These are phyloP conservation scores for Stephanodiscus triporus DNA, from an alignment of 108 stramenopile genomes.

Conservation along the genomic window DNA sequence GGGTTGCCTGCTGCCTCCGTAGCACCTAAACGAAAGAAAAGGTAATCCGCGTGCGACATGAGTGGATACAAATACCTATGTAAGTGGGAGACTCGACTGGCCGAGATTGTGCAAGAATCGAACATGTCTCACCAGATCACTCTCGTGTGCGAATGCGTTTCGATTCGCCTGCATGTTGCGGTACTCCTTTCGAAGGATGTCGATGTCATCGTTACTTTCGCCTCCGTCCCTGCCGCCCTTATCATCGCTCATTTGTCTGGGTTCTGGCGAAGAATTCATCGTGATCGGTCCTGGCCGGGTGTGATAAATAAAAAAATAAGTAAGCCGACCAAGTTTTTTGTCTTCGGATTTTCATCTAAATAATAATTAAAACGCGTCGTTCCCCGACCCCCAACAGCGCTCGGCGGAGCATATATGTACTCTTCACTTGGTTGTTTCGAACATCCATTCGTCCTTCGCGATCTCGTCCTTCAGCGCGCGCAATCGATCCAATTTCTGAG, in stretches of 20 bases:
- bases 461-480: conserved; percentile 60
- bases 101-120: background rate
- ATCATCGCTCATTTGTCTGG: background rate
- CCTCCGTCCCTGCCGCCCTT: conserved; percentile 16
- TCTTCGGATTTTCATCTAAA: no score
- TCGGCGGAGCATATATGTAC: no score
- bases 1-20: conserved; percentile 78
- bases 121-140: conserved; percentile 33
- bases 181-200: conserved; percentile 83
- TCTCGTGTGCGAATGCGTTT: conserved; percentile 82
- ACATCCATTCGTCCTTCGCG: conserved; percentile 66
- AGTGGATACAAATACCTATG: background rate
- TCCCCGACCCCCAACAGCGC: no score
- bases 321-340: no score
- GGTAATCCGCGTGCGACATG: background rate
- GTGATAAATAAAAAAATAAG: no score
- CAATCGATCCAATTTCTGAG: conserved; percentile 64
- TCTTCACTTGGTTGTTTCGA: conserved; percentile 10
- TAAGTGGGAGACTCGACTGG: background rate
- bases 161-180: conserved; percentile 89
- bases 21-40: conserved; percentile 60
- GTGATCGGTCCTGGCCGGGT: no score
- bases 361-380: no score
- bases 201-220: conserved; percentile 64
- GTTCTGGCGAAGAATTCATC: background rate